These are phyloP conservation scores for Bathelium albidoporum DNA, from an alignment of 495 filamentous ascomycete species.

Conservation along the genomic window DNA sequence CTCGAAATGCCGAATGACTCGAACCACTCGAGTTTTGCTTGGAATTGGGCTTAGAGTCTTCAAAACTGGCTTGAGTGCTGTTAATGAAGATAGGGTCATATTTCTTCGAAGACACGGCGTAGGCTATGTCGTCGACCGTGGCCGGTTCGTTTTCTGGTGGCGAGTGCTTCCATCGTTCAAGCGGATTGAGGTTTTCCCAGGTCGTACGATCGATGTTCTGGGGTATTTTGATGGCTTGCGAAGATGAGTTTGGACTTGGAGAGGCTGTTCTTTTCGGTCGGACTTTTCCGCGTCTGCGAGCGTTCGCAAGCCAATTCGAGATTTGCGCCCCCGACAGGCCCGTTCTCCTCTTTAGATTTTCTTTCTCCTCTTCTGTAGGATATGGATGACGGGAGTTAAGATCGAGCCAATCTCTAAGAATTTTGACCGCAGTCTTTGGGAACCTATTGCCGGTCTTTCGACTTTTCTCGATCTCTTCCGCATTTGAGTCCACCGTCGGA, in stretches of 20 bases:
- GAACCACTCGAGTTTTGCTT: not conserved
- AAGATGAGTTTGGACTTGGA: slow-evolving; percentile 23
- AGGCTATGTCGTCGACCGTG: slow-evolving; percentile 64
- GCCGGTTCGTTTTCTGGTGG: slow-evolving; percentile 84
- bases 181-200: slow-evolving; percentile 58
- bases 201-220: slow-evolving; percentile 26
- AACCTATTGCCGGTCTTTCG: slow-evolving; percentile 51
- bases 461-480: slow-evolving; percentile 28
- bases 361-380: slow-evolving; percentile 71
- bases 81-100: slow-evolving; percentile 6
- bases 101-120: slow-evolving; percentile 46
- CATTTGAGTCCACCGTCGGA: slow-evolving; percentile 30
- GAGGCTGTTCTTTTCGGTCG: slow-evolving; percentile 33
- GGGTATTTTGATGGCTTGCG: slow-evolving; percentile 57
- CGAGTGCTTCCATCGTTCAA: slow-evolving; percentile 79
- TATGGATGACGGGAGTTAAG: slow-evolving; percentile 69
- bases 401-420: slow-evolving; percentile 68
- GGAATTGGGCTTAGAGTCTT: not conserved
- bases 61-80: not conserved
- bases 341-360: slow-evolving; percentile 57
- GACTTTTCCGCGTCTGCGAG: slow-evolving; percentile 65
- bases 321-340: slow-evolving; percentile 69
- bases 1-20: slow-evolving; percentile 37
- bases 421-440: slow-evolving; percentile 59
- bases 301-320: slow-evolving; percentile 80